phyloP scores from a whole-genome alignment of 2,329 filamentous ascomycete genomes.

The Colletotrichum liaoningense region DNA sequence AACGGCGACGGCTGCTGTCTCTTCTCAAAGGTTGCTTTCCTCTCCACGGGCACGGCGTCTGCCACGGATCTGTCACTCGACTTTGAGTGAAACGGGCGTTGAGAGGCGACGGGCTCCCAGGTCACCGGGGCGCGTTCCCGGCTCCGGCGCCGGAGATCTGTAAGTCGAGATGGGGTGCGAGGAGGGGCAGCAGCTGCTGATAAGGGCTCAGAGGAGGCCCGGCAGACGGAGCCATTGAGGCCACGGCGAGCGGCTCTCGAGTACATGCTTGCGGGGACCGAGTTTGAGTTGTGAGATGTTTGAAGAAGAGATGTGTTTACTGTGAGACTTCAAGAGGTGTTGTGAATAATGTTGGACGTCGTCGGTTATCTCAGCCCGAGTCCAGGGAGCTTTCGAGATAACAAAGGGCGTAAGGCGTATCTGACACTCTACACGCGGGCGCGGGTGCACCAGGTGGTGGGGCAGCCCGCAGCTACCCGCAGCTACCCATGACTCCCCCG shows the following conservation, averaged over 20 bases:
- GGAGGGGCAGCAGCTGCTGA: slow-evolving; percentile 1
- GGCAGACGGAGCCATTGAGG: slow-evolving; percentile 26
- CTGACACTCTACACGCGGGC: slow-evolving; percentile 22
- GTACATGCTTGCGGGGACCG: slow-evolving; percentile 18
- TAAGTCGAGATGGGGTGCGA: slow-evolving; percentile 22
- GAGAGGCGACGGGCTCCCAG: neutral
- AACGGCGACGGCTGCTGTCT: slow-evolving; percentile 46
- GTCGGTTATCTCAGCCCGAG: neutral
- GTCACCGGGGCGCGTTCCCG: slow-evolving; percentile 3
- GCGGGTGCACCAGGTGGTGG: slow-evolving; percentile 9
- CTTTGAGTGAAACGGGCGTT: slow-evolving; percentile 29
- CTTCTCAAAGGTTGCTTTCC: slow-evolving; percentile 34
- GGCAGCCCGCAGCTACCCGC: slow-evolving; percentile 37
- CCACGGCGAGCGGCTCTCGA: slow-evolving; percentile 13
- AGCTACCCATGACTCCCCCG: slow-evolving; percentile 35
- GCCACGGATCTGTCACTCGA: slow-evolving; percentile 31
- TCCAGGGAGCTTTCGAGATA: slow-evolving; percentile 23
- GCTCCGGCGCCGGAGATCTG: slow-evolving; percentile 31
- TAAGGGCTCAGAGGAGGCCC: slow-evolving; percentile 7
- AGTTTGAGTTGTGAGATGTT: neutral
- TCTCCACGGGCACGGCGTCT: slow-evolving; percentile 34
- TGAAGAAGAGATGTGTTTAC: neutral
- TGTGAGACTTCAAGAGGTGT: neutral
- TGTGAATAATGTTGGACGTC: neutral
- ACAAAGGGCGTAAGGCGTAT: slow-evolving; percentile 31